Conservation (phyloP, 805 yeast genomes). For the Peterozyma xylosa region DNA sequence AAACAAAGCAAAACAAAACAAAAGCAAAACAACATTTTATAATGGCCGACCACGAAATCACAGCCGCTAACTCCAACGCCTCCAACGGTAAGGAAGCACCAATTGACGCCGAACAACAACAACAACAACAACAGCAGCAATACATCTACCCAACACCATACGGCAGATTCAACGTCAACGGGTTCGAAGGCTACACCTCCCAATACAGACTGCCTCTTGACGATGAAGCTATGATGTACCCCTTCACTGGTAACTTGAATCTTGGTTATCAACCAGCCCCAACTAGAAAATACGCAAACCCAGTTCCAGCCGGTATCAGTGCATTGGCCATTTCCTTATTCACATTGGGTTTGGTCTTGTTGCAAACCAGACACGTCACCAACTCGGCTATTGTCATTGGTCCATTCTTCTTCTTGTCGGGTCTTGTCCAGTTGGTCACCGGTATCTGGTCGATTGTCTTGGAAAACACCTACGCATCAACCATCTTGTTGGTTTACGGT, state of each 20-base stretch:
- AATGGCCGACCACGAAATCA: too few species aligned
- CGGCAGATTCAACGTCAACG: constrained; percentile 5
- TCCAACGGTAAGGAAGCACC: too few species aligned
- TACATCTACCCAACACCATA: constrained; percentile 3
- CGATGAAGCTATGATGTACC: constrained; percentile 3
- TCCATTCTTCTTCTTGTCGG: constrained; percentile 38
- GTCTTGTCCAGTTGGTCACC: constrained; percentile 37
- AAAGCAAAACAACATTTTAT: too few species aligned
- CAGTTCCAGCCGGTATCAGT: constrained; percentile 42
- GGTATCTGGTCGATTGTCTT: constrained; percentile 44
- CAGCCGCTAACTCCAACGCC: too few species aligned
- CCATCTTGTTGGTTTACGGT: constrained; percentile 37
- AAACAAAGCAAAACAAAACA: too few species aligned
- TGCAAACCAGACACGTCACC: constrained; percentile 35
- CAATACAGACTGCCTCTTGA: not conserved
- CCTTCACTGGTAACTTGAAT: constrained; percentile 25
- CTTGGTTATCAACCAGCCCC: constrained; percentile 38
- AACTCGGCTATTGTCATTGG: constrained; percentile 35
- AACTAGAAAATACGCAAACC: constrained; percentile 37
- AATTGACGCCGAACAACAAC: too few species aligned
- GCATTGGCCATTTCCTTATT: constrained; percentile 40
- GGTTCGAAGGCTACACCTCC: constrained; percentile 2
- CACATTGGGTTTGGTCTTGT: constrained; percentile 34
- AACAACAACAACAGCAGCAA: too few species aligned
- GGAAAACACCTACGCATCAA: constrained; percentile 41